Evolutionary conservation across 495 filamentous ascomycete genomes (phyloP).

Genomic region (Trichodelitschia bisporula): DNA sequence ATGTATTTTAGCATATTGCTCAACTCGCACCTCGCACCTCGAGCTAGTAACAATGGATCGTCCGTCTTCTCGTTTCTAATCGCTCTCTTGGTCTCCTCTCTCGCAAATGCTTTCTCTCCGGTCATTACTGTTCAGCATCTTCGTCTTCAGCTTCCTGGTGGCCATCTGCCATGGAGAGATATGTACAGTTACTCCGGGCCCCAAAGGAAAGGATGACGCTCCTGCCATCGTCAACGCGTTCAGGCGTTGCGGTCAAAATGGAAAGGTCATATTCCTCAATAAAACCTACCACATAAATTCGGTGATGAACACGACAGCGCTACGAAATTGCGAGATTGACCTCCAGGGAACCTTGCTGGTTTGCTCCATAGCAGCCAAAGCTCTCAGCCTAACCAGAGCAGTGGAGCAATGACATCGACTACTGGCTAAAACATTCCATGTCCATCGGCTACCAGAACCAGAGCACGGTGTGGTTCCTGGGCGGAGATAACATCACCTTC

Average conservation of each 20-base stretch:
- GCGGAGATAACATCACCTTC: constrained; percentile 19
- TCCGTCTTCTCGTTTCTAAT: too few relatives aligned
- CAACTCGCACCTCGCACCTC: too few relatives aligned
- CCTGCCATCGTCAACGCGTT: constrained; percentile 21
- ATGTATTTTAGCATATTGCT: too few relatives aligned
- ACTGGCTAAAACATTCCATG: constrained; percentile 21
- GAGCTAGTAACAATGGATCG: too few relatives aligned
- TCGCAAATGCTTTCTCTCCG: too few relatives aligned
- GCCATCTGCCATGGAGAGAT: too few relatives aligned
- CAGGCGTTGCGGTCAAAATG: constrained; percentile 16
- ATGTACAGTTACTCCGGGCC: too few relatives aligned
- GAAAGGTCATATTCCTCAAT: constrained; percentile 17
- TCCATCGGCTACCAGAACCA: constrained; percentile 23
- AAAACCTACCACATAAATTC: constrained; percentile 18
- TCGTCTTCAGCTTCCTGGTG: too few relatives aligned
- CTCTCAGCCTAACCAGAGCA: constrained; percentile 5
- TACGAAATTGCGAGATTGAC: constrained; percentile 18
- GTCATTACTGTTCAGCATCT: too few relatives aligned
- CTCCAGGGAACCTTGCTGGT: constrained; percentile 13
- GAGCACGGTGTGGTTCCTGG: constrained; percentile 22
- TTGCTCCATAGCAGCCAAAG: too few relatives aligned
- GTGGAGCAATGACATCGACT: constrained; percentile 20
- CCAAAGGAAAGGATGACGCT: constrained; percentile 6
- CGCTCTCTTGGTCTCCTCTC: too few relatives aligned
- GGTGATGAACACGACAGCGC: constrained; percentile 21